These are phyloP conservation scores for Aureobasidium sp. DNA, from an alignment of 2,329 filamentous ascomycete species.

Conservation along the genomic window DNA sequence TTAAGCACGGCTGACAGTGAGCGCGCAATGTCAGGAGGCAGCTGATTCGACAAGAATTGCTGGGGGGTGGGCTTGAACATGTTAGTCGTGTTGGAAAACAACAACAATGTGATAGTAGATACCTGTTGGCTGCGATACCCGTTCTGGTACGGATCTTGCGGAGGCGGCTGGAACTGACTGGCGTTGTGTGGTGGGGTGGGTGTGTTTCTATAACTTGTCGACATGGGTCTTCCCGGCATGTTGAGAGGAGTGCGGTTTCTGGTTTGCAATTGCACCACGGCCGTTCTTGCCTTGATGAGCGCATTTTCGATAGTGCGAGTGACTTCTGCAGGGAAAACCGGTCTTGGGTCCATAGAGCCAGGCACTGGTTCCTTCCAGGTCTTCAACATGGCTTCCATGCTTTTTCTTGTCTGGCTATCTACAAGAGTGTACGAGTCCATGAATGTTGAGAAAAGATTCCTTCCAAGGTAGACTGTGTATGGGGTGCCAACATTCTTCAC, in stretches of 20 bases:
- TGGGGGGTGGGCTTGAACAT: constrained; percentile 10
- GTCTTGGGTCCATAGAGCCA: constrained; percentile 82
- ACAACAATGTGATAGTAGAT: not conserved
- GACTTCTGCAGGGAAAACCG: constrained; percentile 80
- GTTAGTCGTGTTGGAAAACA: not conserved
- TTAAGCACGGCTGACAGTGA: constrained; percentile 14
- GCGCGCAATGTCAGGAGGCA: constrained; percentile 13
- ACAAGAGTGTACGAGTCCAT: constrained; percentile 95
- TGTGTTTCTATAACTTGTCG: constrained; percentile 56
- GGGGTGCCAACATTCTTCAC: constrained; percentile 98
- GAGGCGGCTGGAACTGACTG: constrained; percentile 32
- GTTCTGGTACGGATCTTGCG: constrained; percentile 26
- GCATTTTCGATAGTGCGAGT: constrained; percentile 91
- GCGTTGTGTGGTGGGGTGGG: constrained; percentile 58
- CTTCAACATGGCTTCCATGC: constrained; percentile 94
- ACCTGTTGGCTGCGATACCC: constrained; percentile 28
- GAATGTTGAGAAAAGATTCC: constrained; percentile 85
- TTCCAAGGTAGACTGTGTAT: constrained; percentile 89
- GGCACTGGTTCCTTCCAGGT: constrained; percentile 98
- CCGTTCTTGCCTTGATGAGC: constrained; percentile 68
- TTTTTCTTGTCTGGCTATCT: constrained; percentile 69
- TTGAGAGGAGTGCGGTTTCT: constrained; percentile 45
- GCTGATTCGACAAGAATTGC: constrained; percentile 10
- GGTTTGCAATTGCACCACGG: constrained; percentile 51
- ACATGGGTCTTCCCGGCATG: constrained; percentile 31